Conservation (phyloP, 768 basidiomycete genomes). For the Cytidiella melzeri region DNA sequence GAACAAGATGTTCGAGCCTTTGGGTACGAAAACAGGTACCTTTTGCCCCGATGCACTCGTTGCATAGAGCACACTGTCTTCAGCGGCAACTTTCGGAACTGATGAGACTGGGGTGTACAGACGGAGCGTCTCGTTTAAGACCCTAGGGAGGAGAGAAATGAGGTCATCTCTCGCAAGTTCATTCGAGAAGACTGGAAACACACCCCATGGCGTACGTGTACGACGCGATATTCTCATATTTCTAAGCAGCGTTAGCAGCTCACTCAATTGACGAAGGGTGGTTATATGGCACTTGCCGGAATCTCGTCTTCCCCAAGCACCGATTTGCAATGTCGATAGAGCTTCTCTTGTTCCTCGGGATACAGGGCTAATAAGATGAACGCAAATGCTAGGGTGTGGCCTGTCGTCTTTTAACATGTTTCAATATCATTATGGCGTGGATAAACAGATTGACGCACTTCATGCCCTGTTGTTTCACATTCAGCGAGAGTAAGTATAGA, state of each 20-base stretch:
- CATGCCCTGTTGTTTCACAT: too few relatives aligned
- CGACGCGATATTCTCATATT: slow-evolving; percentile 24
- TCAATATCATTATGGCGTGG: neutral
- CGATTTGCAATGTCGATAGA: slow-evolving; percentile 28
- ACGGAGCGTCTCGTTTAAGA: slow-evolving; percentile 28
- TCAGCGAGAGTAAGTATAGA: neutral
- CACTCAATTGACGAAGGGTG: too few relatives aligned
- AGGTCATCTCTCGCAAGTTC: neutral
- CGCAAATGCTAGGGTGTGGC: slow-evolving; percentile 27
- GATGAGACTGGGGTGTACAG: slow-evolving; percentile 24
- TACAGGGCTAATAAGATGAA: slow-evolving; percentile 34
- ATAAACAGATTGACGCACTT: slow-evolving; percentile 27
- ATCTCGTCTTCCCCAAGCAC: slow-evolving; percentile 19
- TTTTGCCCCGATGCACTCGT: slow-evolving; percentile 21
- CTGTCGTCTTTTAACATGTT: slow-evolving; percentile 23
- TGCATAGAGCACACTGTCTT: slow-evolving; percentile 23
- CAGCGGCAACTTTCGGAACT: slow-evolving; percentile 23
- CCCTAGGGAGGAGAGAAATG: slow-evolving; percentile 10
- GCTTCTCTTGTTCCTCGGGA: slow-evolving; percentile 33
- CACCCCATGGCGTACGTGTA: slow-evolving; percentile 19
- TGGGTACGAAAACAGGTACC: slow-evolving; percentile 19
- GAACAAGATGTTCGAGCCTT: slow-evolving; percentile 21
- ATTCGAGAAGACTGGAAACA: slow-evolving; percentile 2
- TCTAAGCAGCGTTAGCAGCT: slow-evolving; percentile 10
- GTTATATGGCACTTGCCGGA: slow-evolving; percentile 24